Conservation (phyloP, 2,329 filamentous ascomycete species). For the Calcarisporium arbuscula region DNA sequence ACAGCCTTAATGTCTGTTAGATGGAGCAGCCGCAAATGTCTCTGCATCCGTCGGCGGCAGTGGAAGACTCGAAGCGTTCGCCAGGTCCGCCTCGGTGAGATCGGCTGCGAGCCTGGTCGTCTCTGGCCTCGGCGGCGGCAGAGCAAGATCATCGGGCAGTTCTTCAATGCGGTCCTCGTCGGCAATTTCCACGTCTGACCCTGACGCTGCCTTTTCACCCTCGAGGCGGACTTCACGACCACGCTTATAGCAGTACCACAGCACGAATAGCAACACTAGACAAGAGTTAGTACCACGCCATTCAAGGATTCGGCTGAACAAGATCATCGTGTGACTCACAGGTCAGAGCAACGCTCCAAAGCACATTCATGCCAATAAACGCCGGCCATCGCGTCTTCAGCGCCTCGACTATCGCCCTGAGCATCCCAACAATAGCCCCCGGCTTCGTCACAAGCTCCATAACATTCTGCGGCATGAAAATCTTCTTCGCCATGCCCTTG, state of each 20-base stretch:
- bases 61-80: too few species aligned
- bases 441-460: slow-evolving; percentile 79
- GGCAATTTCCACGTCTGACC: slow-evolving; percentile 24
- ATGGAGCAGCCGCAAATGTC: too few species aligned
- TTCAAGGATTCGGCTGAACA: not conserved
- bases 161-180: slow-evolving; percentile 40
- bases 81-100: too few species aligned
- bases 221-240: slow-evolving; percentile 79
- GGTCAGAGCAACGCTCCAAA: slow-evolving; percentile 85
- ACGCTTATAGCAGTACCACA: slow-evolving; percentile 98
- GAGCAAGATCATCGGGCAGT: slow-evolving; percentile 40
- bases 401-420: slow-evolving; percentile 86
- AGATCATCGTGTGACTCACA: slow-evolving; percentile 61
- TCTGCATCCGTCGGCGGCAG: too few species aligned
- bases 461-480: slow-evolving; percentile 65
- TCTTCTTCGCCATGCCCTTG: slow-evolving; percentile 57
- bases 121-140: slow-evolving; percentile 35
- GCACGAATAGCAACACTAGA: slow-evolving; percentile 78
- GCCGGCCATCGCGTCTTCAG: slow-evolving; percentile 84
- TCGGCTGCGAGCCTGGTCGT: too few species aligned
- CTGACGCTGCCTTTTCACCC: slow-evolving; percentile 38
- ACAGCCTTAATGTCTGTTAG: too few species aligned
- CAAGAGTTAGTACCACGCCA: too few species aligned
- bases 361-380: slow-evolving; percentile 82
- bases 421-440: slow-evolving; percentile 74